phyloP scores from a whole-genome alignment of 2,329 filamentous ascomycete species.

The Berkeleyomyces basicola region DNA sequence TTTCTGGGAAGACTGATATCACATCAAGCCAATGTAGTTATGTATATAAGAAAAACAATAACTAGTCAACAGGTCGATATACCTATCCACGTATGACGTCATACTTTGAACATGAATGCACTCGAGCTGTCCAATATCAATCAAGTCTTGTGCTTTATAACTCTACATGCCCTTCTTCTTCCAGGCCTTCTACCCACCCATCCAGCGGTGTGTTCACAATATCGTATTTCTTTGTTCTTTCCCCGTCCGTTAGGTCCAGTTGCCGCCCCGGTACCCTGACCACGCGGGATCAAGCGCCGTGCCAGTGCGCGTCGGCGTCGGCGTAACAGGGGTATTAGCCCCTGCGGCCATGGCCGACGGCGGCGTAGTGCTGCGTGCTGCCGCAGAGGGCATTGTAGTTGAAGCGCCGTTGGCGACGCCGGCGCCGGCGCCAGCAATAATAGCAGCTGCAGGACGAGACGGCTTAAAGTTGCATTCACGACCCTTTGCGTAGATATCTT shows the following conservation, averaged over 20 bases:
- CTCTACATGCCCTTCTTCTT: not conserved
- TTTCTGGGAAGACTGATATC: not conserved
- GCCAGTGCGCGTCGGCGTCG: slow-evolving; percentile 1
- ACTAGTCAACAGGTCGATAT: not conserved
- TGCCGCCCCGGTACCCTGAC: not conserved
- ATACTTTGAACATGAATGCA: not conserved
- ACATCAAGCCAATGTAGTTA: not conserved
- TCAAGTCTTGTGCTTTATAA: not conserved
- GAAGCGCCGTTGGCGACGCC: not conserved
- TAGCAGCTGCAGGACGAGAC: slow-evolving; percentile 22
- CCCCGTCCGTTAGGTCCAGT: slow-evolving; percentile 1
- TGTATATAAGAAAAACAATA: no score
- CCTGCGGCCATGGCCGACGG: not conserved
- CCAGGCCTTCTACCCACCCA: not conserved
- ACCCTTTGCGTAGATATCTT: slow-evolving; percentile 58
- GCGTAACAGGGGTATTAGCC: slow-evolving; percentile 6
- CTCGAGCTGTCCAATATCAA: not conserved
- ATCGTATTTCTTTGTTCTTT: not conserved
- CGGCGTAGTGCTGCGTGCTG: slow-evolving; percentile 6
- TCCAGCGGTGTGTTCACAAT: no score
- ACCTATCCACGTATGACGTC: not conserved
- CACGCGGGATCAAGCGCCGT: not conserved
- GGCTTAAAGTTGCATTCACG: slow-evolving; percentile 35
- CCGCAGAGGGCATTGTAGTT: not conserved
- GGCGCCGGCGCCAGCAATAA: not conserved